Percentiles rank a stretch among this genome's conserved stretches.
Evolutionary conservation across 2,329 filamentous ascomycete genomes (phyloP).

Genomic region (Diaporthe velutina): DNA sequence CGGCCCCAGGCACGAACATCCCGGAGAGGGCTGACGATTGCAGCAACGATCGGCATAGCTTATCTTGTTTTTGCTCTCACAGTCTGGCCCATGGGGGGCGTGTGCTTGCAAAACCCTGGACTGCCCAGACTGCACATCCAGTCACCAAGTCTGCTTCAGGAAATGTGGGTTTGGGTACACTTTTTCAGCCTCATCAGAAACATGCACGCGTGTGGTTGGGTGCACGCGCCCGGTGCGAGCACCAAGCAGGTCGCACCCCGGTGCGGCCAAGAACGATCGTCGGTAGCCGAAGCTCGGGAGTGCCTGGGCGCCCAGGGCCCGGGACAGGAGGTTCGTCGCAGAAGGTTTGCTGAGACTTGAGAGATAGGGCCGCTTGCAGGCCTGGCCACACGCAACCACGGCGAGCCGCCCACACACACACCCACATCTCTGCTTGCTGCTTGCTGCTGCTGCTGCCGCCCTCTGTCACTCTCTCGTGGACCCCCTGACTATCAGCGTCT

Average conservation of each 20-base stretch:
- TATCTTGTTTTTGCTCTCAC: conserved; percentile 13
- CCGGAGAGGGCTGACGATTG: neutral
- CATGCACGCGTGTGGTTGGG: neutral
- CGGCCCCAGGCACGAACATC: neutral
- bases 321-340: conserved; percentile 28
- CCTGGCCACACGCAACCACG: neutral
- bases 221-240: neutral
- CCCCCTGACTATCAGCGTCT: conserved; percentile 25
- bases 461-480: neutral
- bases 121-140: neutral
- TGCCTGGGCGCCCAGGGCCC: conserved; percentile 19
- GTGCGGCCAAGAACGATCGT: conserved; percentile 23
- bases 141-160: conserved; percentile 16
- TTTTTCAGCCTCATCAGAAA: conserved; percentile 23
- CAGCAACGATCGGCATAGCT: conserved; percentile 18
- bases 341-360: conserved; percentile 7
- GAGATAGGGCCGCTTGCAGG: neutral
- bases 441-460: neutral
- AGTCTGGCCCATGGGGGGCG: neutral
- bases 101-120: neutral
- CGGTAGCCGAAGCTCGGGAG: conserved; percentile 26
- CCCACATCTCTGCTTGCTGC: neutral
- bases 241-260: neutral
- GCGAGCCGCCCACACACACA: conserved; percentile 2
- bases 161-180: conserved; percentile 1